Conservation (phyloP, 2,329 filamentous ascomycete genomes). For the Claviceps sp. region DNA sequence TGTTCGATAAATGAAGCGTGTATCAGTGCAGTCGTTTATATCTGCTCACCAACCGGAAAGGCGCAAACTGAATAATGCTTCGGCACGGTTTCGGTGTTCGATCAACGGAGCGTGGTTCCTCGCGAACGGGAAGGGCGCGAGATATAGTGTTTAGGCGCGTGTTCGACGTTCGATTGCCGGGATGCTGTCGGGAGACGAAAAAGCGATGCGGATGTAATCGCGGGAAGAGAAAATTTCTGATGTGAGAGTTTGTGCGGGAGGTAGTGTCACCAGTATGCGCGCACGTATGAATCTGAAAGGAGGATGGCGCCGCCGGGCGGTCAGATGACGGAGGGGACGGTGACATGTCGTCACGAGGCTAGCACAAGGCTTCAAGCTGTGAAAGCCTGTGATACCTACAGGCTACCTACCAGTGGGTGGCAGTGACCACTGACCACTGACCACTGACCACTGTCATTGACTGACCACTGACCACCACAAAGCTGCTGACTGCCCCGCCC, state of each 20-base stretch:
- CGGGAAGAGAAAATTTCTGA: not conserved
- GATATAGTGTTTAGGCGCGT: not conserved
- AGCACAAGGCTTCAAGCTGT: slow-evolving; percentile 5
- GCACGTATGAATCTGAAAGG: not conserved
- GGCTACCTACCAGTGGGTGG: too few relatives aligned
- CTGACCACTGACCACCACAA: too few relatives aligned
- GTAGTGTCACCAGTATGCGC: not conserved
- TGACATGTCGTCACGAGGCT: slow-evolving; percentile 10
- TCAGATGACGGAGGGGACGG: slow-evolving; percentile 11
- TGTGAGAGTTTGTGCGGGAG: not conserved
- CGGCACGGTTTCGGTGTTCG: not conserved
- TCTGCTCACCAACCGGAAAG: not conserved
- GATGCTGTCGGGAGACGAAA: not conserved
- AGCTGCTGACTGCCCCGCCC: too few relatives aligned
- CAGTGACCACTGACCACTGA: too few relatives aligned
- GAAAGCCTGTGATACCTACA: slow-evolving; percentile 7
- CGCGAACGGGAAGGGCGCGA: not conserved
- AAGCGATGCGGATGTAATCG: too few relatives aligned
- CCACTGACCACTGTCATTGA: too few relatives aligned
- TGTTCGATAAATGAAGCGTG: not conserved
- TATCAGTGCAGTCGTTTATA: not conserved
- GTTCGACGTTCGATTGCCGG: not conserved
- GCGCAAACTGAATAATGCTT: not conserved
- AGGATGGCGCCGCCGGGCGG: not conserved
- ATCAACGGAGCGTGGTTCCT: not conserved